Percentiles rank a stretch among this genome's conserved stretches.
These are phyloP conservation scores for Pholiota adiposa DNA, from an alignment of 1,284 basidiomycete species.

Conservation along the genomic window DNA sequence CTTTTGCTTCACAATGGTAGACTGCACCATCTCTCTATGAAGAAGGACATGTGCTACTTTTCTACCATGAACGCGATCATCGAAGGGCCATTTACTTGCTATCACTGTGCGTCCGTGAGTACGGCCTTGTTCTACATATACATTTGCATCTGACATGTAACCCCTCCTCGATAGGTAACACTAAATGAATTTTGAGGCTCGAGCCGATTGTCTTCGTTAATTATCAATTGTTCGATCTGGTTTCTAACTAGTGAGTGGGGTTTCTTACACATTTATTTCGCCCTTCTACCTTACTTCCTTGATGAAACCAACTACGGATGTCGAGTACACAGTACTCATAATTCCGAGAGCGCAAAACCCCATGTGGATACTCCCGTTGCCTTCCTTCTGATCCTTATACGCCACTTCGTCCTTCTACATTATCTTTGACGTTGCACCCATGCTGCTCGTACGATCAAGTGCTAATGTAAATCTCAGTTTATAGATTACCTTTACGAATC, in stretches of 20 bases:
- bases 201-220: not conserved
- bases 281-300: slow-evolving; percentile 7
- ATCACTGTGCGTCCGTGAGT: not conserved
- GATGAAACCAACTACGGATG: slow-evolving; percentile 57
- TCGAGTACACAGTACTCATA: slow-evolving; percentile 39
- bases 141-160: not conserved
- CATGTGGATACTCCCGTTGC: slow-evolving; percentile 34
- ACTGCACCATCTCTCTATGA: not conserved
- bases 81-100: not conserved
- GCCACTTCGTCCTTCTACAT: not conserved
- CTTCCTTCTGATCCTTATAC: slow-evolving; percentile 33
- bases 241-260: not conserved
- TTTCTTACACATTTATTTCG: not conserved
- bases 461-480: not conserved
- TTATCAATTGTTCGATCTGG: no score
- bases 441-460: not conserved
- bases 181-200: not conserved
- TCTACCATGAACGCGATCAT: not conserved
- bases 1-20: not conserved
- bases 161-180: not conserved
- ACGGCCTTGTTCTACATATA: not conserved
- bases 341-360: slow-evolving; percentile 32
- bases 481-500: not conserved
- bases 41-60: not conserved
- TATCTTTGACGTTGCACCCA: not conserved